Base-by-base conservation (phyloP, 371 early-diverging fungal species). In the Saksenaea vasiformis region DNA sequence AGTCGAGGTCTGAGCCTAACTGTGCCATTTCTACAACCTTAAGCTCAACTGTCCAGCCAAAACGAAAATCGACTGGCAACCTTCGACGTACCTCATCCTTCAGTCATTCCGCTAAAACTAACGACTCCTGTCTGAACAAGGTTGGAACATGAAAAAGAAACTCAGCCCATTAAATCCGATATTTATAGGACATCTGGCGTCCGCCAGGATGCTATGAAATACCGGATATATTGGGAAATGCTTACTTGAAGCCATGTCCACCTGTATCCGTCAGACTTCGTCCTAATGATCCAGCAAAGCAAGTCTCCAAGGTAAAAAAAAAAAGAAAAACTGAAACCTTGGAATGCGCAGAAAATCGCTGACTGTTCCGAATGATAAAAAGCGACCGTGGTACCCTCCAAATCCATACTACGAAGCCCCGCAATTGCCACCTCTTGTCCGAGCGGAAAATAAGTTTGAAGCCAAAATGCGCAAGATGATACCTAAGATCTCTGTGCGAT, bases 21-120 rank as follows among this genome's bases (percentile, higher is more conserved):
- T 74, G 74, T 56, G 64, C 72, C 55, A 67, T 67, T 31, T 53
- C 68, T 17, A n/a, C 62, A 19, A n/a, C 64, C 14, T 68, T 66
- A 31, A 58, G 41, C n/a, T 54, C 64, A 51, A 64, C 64, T 15
- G 60, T 69, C 13, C 69, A 76, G 53, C 71, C 74, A 4, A 80
- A 80, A 56, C 78, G 81, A 38, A 78, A 76, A 73, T 80, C 81
- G 19, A 78, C 81, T n/a, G 81, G 81, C 7, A 76, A 77, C 57
- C 68, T 78, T 53, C 66, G 68, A 34, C 73, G 73, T 64, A 67
- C 64, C 54, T 71, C 61, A 24, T 74, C 67, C 60, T 69, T 65
- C 64, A 71, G 27, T 61, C 26, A 41, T 65, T 61, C 61, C 7
- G 64, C 39, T 31, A 68, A 56, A 54, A 37, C 61, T 13, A 69